Conservation (phyloP, 768 basidiomycete genomes). For the Chlorophyllum brunneum region DNA sequence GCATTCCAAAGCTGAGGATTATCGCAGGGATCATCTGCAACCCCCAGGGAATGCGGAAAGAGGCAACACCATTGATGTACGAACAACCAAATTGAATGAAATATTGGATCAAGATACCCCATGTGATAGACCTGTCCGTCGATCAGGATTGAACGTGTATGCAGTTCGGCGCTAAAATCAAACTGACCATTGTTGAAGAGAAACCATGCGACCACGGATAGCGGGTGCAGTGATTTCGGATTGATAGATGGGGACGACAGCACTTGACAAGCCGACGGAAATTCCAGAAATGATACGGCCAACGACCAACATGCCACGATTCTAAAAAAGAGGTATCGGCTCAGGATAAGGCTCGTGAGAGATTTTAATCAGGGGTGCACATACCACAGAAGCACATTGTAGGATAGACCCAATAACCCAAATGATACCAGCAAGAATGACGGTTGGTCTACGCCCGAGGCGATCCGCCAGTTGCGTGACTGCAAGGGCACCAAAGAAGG, state of each 20-base stretch:
- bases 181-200: constrained; percentile 65
- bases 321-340: constrained; percentile 34
- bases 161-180: not conserved
- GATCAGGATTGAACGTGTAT: not conserved
- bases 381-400: constrained; percentile 56
- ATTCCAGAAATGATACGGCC: constrained; percentile 67
- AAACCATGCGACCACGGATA: constrained; percentile 73
- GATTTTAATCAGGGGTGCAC: constrained; percentile 14
- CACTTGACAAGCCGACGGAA: constrained; percentile 63
- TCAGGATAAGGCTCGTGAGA: too few species aligned
- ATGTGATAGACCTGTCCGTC: constrained; percentile 52
- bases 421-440: constrained; percentile 63
- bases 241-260: constrained; percentile 72
- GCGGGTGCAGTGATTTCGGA: constrained; percentile 68
- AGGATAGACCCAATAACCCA: constrained; percentile 73
- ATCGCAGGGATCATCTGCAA: constrained; percentile 78
- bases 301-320: constrained; percentile 72
- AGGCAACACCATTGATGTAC: constrained; percentile 63
- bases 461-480: constrained; percentile 62
- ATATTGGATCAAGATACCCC: constrained; percentile 76
- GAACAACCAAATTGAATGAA: constrained; percentile 76
- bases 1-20: constrained; percentile 64
- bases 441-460: constrained; percentile 60
- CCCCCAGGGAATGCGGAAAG: constrained; percentile 80
- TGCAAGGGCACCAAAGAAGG: constrained; percentile 59